Conservation (phyloP, 2,329 filamentous ascomycete species). For the Aspergillus flavus region DNA sequence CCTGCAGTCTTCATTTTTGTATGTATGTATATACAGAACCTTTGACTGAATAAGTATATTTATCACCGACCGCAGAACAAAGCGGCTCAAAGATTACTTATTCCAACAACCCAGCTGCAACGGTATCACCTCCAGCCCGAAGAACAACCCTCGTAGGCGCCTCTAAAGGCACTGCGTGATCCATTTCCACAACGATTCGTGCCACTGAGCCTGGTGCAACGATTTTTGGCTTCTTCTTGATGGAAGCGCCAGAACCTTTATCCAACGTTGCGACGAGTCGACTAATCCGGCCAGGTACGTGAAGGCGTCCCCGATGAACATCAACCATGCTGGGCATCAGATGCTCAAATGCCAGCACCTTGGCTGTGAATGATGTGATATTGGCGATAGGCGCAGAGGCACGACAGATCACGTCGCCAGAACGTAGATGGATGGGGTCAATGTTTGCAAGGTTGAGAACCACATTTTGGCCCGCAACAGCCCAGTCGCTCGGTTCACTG, state of each 20-base stretch:
- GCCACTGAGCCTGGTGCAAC: conserved; percentile 79
- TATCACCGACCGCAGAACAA: background rate
- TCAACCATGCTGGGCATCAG: conserved; percentile 87
- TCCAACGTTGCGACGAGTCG: conserved; percentile 74
- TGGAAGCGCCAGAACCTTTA: conserved; percentile 71
- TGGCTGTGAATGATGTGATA: conserved; percentile 74
- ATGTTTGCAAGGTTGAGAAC: conserved; percentile 83
- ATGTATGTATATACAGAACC: background rate
- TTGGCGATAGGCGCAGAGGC: conserved; percentile 68
- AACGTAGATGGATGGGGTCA: conserved; percentile 77
- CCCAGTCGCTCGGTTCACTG: conserved; percentile 76
- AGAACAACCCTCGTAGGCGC: conserved; percentile 78
- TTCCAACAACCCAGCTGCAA: conserved; percentile 85
- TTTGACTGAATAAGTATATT: background rate
- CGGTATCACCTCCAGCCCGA: conserved; percentile 76
- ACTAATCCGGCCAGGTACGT: conserved; percentile 73
- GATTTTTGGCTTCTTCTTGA: conserved; percentile 83
- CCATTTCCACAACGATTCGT: conserved; percentile 73
- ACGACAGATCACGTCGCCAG: conserved; percentile 85
- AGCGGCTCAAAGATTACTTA: conserved; percentile 1
- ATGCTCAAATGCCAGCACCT: conserved; percentile 86
- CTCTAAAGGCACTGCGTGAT: conserved; percentile 76
- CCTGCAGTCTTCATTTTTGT: background rate
- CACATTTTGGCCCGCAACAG: conserved; percentile 87
- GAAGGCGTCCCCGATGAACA: conserved; percentile 81